These are phyloP conservation scores for Claviceps paspali DNA, from an alignment of 2,329 filamentous ascomycete genomes.

Conservation along the genomic window DNA sequence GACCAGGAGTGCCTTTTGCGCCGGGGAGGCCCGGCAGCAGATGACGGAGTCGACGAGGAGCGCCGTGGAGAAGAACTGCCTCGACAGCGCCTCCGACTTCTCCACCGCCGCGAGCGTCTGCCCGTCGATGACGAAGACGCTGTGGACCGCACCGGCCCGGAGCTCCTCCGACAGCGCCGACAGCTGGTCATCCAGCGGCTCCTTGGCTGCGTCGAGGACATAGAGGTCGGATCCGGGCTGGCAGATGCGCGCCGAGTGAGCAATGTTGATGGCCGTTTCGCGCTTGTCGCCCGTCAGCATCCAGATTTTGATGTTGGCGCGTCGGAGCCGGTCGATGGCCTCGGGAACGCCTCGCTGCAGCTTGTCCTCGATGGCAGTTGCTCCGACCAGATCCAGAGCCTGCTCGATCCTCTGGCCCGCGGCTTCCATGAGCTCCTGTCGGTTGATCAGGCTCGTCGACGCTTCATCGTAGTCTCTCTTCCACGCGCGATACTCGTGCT, in stretches of 20 bases:
- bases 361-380: constrained; percentile 93
- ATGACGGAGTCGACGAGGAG: constrained; percentile 98
- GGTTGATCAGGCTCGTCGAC: constrained; percentile 74
- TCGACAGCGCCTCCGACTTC: constrained; percentile 88
- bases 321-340: constrained; percentile 92
- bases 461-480: constrained; percentile 73
- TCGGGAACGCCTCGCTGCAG: constrained; percentile 95
- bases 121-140: constrained; percentile 93
- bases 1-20: constrained; percentile 94
- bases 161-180: constrained; percentile 66
- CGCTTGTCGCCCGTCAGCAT: constrained; percentile 94
- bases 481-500: constrained; percentile 85
- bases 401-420: constrained; percentile 90
- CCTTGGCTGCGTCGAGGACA: constrained; percentile 81
- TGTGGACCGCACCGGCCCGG: constrained; percentile 70
- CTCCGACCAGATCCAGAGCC: constrained; percentile 78
- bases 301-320: constrained; percentile 97
- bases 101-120: constrained; percentile 89
- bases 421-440: constrained; percentile 91
- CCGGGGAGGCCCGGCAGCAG: constrained; percentile 88
- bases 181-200: constrained; percentile 74
- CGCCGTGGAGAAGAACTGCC: constrained; percentile 82
- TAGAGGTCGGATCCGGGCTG: constrained; percentile 59
- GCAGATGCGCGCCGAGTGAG: constrained; percentile 86
- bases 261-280: constrained; percentile 98